These are phyloP conservation scores for Pseudonitzschia multistriata DNA, from an alignment of 108 stramenopile genomes.

Conservation along the genomic window DNA sequence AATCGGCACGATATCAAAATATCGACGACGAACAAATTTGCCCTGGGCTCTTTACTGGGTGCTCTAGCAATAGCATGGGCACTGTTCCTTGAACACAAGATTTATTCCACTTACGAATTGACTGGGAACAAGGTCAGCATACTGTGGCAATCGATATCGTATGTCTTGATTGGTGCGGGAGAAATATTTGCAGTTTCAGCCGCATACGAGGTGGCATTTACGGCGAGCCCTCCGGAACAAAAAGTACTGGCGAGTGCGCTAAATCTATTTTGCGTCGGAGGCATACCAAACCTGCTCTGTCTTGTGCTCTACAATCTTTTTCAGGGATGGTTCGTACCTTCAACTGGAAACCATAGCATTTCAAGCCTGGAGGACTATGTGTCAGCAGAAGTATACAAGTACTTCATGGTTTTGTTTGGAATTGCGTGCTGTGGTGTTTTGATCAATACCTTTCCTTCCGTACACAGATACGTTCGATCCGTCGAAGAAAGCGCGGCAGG, in stretches of 20 bases:
- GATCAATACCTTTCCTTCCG: slow-evolving; percentile 62
- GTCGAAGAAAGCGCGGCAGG: slow-evolving; percentile 69
- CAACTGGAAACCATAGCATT: slow-evolving; percentile 49
- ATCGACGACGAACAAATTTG: slow-evolving; percentile 83
- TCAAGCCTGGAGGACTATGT: slow-evolving; percentile 61
- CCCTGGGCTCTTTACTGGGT: slow-evolving; percentile 71
- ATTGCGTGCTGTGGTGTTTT: slow-evolving; percentile 66
- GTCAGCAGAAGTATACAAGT: slow-evolving; percentile 63
- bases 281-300: slow-evolving; percentile 74
- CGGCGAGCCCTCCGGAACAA: slow-evolving; percentile 63
- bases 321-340: slow-evolving; percentile 49
- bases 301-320: slow-evolving; percentile 70
- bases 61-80: slow-evolving; percentile 71
- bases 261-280: slow-evolving; percentile 81
- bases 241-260: slow-evolving; percentile 78
- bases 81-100: slow-evolving; percentile 67
- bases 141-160: slow-evolving; percentile 73
- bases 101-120: slow-evolving; percentile 52
- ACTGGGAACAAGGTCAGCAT: slow-evolving; percentile 65
- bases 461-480: slow-evolving; percentile 50
- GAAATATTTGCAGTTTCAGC: slow-evolving; percentile 87
- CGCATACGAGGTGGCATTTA: slow-evolving; percentile 86
- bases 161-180: slow-evolving; percentile 77
- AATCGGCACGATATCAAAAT: slow-evolving; percentile 64
- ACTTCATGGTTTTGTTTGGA: slow-evolving; percentile 67